Conservation (phyloP, 2,329 filamentous ascomycete genomes). For the Akanthomyces uredinophilus region DNA sequence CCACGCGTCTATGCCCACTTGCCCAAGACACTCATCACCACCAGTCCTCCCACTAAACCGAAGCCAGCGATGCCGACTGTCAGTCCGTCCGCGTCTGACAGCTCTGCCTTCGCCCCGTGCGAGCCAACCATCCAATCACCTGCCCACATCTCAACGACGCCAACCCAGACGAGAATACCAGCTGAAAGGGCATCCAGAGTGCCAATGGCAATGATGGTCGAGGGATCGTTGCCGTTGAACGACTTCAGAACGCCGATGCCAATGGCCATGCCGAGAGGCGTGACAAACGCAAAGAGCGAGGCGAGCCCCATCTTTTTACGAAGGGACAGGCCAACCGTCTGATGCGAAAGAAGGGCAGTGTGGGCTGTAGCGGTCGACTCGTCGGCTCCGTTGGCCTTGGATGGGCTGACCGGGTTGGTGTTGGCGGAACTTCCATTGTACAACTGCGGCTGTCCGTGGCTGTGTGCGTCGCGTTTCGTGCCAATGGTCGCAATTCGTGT, state of each 20-base stretch:
- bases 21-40: slow-evolving; percentile 66
- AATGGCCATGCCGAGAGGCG: slow-evolving; percentile 75
- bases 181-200: slow-evolving; percentile 69
- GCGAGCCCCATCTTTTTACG: slow-evolving; percentile 57
- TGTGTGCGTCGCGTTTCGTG: slow-evolving; percentile 18
- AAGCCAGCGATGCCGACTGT: slow-evolving; percentile 46
- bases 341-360: slow-evolving; percentile 14
- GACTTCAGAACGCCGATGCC: slow-evolving; percentile 64
- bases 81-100: slow-evolving; percentile 45
- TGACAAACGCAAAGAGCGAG: slow-evolving; percentile 61
- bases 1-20: slow-evolving; percentile 59
- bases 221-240: slow-evolving; percentile 69
- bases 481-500: slow-evolving; percentile 61
- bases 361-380: slow-evolving; percentile 15
- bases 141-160: slow-evolving; percentile 74
- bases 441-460: neutral
- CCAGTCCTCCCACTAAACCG: slow-evolving; percentile 56
- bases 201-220: slow-evolving; percentile 65
- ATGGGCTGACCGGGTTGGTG: slow-evolving; percentile 9
- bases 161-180: slow-evolving; percentile 75
- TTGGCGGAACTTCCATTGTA: slow-evolving; percentile 13
- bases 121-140: slow-evolving; percentile 61
- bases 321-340: slow-evolving; percentile 29
- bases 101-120: slow-evolving; percentile 38
- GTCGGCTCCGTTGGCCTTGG: slow-evolving; percentile 15